A percentile compares a stretch with the other conserved stretches of the same genome.
Conservation (phyloP, 441 rosid genomes). For the Eruca vesicaria region DNA sequence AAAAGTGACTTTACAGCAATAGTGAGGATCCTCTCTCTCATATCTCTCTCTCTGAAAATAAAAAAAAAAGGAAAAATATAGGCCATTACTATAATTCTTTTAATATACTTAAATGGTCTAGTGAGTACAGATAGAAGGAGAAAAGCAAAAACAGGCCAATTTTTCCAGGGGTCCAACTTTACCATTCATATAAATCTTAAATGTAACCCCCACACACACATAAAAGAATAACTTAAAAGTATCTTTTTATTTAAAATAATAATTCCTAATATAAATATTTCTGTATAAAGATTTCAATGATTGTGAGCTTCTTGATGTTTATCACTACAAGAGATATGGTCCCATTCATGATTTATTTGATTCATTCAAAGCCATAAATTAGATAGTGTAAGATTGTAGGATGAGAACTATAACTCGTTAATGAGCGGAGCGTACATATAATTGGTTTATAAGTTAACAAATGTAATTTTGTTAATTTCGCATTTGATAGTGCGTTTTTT, state of each 20-base stretch:
- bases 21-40: slow-evolving; percentile 19
- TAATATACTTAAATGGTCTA: background rate
- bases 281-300: slow-evolving; percentile 18
- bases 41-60: background rate
- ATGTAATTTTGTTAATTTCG: background rate
- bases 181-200: slow-evolving; percentile 24
- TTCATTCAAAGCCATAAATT: slow-evolving; percentile 24
- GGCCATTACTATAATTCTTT: background rate
- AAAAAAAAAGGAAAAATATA: background rate
- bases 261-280: slow-evolving; percentile 6
- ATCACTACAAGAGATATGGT: slow-evolving; percentile 32
- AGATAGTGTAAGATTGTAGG: slow-evolving; percentile 9
- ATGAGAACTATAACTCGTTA: slow-evolving; percentile 1
- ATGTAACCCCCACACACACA: slow-evolving; percentile 24
- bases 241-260: slow-evolving; percentile 1
- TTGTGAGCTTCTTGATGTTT: slow-evolving; percentile 29
- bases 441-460: background rate
- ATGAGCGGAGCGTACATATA: background rate
- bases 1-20: slow-evolving; percentile 36
- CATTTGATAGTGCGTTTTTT: background rate
- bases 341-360: slow-evolving; percentile 19
- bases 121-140: slow-evolving; percentile 8
- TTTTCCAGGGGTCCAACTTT: slow-evolving; percentile 26
- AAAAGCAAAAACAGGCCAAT: slow-evolving; percentile 18
- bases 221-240: slow-evolving; percentile 22